These are phyloP conservation scores for Suillus occidentalis DNA, from an alignment of 768 basidiomycete species.

Conservation along the genomic window DNA sequence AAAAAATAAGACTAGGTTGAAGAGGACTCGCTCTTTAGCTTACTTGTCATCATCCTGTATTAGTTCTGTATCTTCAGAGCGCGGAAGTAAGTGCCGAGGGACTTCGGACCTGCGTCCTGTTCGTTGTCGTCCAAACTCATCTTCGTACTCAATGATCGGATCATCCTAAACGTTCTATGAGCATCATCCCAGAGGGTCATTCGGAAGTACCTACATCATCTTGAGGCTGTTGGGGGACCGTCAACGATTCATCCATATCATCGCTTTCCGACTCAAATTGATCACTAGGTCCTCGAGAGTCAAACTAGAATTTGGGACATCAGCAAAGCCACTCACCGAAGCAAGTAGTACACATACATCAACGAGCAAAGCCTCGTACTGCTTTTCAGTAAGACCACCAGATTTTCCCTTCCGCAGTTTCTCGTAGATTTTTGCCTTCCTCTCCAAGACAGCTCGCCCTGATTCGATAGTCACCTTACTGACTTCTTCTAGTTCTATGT, in stretches of 20 bases:
- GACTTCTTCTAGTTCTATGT: constrained; percentile 69
- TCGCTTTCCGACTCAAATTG: constrained; percentile 69
- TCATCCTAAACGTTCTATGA: constrained; percentile 50
- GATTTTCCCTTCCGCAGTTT: constrained; percentile 76
- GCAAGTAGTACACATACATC: constrained; percentile 56
- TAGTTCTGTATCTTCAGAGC: constrained; percentile 42
- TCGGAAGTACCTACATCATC: constrained; percentile 36
- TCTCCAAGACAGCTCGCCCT: constrained; percentile 67
- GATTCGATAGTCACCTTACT: constrained; percentile 72
- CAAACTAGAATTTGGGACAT: constrained; percentile 50
- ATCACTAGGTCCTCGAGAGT: constrained; percentile 50
- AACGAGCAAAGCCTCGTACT: constrained; percentile 71
- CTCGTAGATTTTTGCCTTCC: constrained; percentile 80
- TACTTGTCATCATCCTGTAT: constrained; percentile 57
- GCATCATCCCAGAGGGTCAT: not conserved
- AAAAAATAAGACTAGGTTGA: not conserved
- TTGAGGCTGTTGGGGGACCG: constrained; percentile 48
- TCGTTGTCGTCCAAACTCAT: constrained; percentile 81
- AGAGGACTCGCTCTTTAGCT: constrained; percentile 20
- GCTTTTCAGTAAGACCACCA: constrained; percentile 72
- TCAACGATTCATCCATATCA: constrained; percentile 76
- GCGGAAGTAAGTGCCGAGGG: constrained; percentile 59
- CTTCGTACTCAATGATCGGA: constrained; percentile 81
- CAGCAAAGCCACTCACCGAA: not conserved
- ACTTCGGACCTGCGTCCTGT: constrained; percentile 73